Base-by-base conservation (phyloP, 2,329 filamentous ascomycete species). In the Aspergillus candidus region DNA sequence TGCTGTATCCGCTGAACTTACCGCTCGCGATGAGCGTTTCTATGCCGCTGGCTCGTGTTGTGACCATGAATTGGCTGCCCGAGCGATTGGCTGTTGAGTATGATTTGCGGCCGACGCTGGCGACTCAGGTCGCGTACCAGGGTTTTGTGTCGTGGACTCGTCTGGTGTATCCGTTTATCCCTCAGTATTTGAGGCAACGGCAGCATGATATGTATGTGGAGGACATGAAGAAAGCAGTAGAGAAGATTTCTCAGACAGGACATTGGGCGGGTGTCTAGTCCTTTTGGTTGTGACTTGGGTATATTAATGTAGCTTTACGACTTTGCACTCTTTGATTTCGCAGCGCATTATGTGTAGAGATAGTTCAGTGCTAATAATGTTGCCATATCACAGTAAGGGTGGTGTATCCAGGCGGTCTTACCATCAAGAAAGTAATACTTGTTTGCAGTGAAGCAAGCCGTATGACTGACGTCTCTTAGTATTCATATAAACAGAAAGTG, bases 1-100 rank as follows among this genome's bases (percentile, higher is more conserved):
- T 56, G 11, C 27, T 53, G 30, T 54, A 51, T 35, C 49, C 51
- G n/a, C 13, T n/a, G 29, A 11, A 27, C 6, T 6, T 50, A 32
- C 48, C 48, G 3, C 2, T 41, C 13, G 32, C 32, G 37, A 43
- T 48, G 48, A 34, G 14, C 12, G 35, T 29, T 10, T 11, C 30
- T 11, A 13, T 32, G 32, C 44, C 44, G 7, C 11, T 43, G 8
- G 40, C 44, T 18, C 35, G 44, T 4, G 11, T 47, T 10, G 6
- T 48, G 3, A 50, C 45, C 1, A 32, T 48, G 4, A 40, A 48
- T 22, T 45, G 44, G 34, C 11, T 50, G 18, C 45, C 45, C 8
- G 41, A 36, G 27, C 32, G 48, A 11, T 13, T 50, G 39, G 32
- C 35, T 3, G 32, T 30, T n/a, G 51, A 53, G 43, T 53, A 51